These are phyloP conservation scores for Microdochium trichocladiopsis DNA, from an alignment of 2,329 filamentous ascomycete species.

Conservation along the genomic window DNA sequence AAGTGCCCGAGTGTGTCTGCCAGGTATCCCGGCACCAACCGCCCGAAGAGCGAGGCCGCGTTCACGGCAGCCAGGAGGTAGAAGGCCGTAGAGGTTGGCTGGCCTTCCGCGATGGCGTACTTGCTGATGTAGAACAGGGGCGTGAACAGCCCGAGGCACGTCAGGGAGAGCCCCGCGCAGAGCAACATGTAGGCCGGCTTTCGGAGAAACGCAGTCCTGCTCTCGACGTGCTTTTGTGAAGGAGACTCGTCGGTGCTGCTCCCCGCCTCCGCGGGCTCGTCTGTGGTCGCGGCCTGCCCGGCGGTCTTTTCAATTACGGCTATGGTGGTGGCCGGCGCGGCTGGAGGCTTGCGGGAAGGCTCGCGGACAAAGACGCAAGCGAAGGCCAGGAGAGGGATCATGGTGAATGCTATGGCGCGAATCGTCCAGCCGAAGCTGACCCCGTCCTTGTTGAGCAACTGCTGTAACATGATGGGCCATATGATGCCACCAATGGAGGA, in stretches of 20 bases:
- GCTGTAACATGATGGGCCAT: conserved; percentile 21
- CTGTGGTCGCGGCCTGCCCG: not conserved
- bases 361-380: conserved; percentile 16
- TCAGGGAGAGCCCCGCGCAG: conserved; percentile 23
- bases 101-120: conserved; percentile 13
- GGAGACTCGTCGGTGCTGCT: too few species aligned
- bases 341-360: not conserved
- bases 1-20: conserved; percentile 16
- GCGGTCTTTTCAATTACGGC: conserved; percentile 3
- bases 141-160: conserved; percentile 28
- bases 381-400: conserved; percentile 25
- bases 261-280: too few species aligned
- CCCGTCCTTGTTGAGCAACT: conserved; percentile 13
- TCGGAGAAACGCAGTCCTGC: conserved; percentile 8
- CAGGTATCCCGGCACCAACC: conserved; percentile 24
- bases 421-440: conserved; percentile 19
- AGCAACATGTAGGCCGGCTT: conserved; percentile 14
- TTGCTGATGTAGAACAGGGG: conserved; percentile 27
- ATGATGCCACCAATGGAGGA: conserved; percentile 24
- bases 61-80: conserved; percentile 29
- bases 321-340: not conserved
- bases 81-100: conserved; percentile 22
- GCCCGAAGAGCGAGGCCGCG: conserved; percentile 26
- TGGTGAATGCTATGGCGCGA: conserved; percentile 29
- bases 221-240: too few species aligned